phyloP scores from a whole-genome alignment of 257 asterid species.

The Thymus quinquecostatus region DNA sequence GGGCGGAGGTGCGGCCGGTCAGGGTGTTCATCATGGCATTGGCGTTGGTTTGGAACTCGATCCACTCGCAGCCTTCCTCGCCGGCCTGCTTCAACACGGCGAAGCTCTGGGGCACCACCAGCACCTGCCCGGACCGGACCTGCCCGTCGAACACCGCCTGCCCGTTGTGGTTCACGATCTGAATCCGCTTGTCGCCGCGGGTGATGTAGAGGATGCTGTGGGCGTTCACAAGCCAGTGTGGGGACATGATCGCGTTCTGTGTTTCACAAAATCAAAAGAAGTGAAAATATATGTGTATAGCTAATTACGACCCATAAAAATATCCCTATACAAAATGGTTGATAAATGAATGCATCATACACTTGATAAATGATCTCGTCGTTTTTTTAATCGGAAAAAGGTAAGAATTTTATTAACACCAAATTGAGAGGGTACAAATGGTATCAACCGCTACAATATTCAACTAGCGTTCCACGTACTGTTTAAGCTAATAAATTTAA shows the following conservation, averaged over 20 bases:
- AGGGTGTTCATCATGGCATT: conserved; percentile 68
- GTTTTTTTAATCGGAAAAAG: too few relatives aligned
- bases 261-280: too few relatives aligned
- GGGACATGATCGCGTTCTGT: conserved; percentile 67
- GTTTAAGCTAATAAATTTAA: too few relatives aligned
- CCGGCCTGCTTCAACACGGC: conserved; percentile 64
- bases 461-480: too few relatives aligned
- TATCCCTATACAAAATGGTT: too few relatives aligned
- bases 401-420: too few relatives aligned
- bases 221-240: conserved; percentile 67
- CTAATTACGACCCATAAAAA: too few relatives aligned
- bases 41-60: conserved; percentile 69
- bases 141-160: conserved; percentile 54
- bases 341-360: too few relatives aligned
- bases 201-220: conserved; percentile 56
- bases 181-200: conserved; percentile 52
- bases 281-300: too few relatives aligned
- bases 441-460: too few relatives aligned
- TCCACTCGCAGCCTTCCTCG: conserved; percentile 65
- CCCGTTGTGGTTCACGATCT: conserved; percentile 70
- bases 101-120: conserved; percentile 69
- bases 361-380: too few relatives aligned
- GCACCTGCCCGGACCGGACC: conserved; percentile 53
- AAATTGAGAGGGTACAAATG: too few relatives aligned
- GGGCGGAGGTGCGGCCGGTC: conserved; percentile 72